Percentiles rank a stretch among this genome's conserved stretches.
Evolutionary conservation across 257 asterid genomes (phyloP).

Genomic region (Petunia secreta): DNA sequence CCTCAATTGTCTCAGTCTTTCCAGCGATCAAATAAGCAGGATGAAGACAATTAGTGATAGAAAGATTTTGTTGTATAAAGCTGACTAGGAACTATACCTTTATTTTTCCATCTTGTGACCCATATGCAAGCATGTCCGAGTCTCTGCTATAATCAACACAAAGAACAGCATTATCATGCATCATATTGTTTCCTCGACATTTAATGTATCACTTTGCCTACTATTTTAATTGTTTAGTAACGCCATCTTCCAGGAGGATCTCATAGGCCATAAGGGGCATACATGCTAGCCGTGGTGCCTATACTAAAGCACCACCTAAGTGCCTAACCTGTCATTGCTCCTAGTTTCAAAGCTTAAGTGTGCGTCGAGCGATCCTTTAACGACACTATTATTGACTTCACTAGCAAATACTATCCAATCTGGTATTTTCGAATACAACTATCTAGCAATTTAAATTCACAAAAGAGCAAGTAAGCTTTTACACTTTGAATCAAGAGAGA

Average conservation of each 20-base stretch:
- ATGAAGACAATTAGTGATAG: conserved; percentile 1
- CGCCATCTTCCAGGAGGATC: neutral
- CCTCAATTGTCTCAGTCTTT: neutral
- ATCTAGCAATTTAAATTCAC: neutral
- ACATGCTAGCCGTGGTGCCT: neutral
- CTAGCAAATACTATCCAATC: neutral
- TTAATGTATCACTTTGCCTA: neutral
- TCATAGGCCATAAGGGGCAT: neutral
- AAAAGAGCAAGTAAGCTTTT: conserved; percentile 13
- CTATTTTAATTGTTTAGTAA: neutral
- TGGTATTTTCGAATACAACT: conserved; percentile 7
- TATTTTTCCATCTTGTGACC: conserved; percentile 97
- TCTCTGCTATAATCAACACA: conserved; percentile 97
- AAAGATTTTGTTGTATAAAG: neutral
- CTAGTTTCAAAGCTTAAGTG: neutral
- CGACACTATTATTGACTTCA: neutral
- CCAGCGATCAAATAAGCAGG: neutral
- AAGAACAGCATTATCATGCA: conserved; percentile 95
- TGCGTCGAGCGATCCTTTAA: neutral
- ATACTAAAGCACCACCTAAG: neutral
- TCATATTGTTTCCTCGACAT: conserved; percentile 88
- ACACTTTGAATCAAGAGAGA: too few relatives aligned
- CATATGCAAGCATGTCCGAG: conserved; percentile 97
- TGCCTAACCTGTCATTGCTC: neutral
- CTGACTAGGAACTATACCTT: conserved; percentile 51